These are phyloP conservation scores for Priceomyces haplophilus DNA, from an alignment of 805 yeast species.

Conservation along the genomic window DNA sequence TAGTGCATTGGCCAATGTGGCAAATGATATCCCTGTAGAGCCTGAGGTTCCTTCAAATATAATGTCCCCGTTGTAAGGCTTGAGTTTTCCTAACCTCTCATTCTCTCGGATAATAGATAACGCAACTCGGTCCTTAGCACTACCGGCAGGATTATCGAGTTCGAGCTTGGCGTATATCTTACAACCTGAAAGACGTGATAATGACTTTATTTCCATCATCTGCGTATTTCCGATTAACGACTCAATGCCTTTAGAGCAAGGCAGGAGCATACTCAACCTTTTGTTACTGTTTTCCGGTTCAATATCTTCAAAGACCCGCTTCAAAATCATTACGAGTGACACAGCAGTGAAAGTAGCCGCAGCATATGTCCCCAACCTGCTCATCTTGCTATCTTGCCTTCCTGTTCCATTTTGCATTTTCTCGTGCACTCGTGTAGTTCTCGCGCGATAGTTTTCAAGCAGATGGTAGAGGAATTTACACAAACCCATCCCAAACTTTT, in stretches of 20 bases:
- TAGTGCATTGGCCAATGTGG: slow-evolving; percentile 80
- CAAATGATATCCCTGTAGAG: slow-evolving; percentile 92
- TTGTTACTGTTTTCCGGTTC: neutral
- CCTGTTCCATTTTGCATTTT: neutral
- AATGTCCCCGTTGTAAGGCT: slow-evolving; percentile 61
- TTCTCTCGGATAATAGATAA: slow-evolving; percentile 72
- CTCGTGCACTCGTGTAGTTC: too few relatives aligned
- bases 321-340: slow-evolving; percentile 1
- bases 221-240: slow-evolving; percentile 92
- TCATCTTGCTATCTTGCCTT: neutral
- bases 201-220: slow-evolving; percentile 65
- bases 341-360: slow-evolving; percentile 5
- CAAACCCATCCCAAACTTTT: too few relatives aligned
- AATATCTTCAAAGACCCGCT: slow-evolving; percentile 1
- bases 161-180: slow-evolving; percentile 86
- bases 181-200: slow-evolving; percentile 72
- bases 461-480: too few relatives aligned
- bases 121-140: slow-evolving; percentile 94
- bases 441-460: too few relatives aligned
- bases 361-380: slow-evolving; percentile 1
- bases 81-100: slow-evolving; percentile 55
- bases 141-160: slow-evolving; percentile 86
- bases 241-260: slow-evolving; percentile 53
- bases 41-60: slow-evolving; percentile 96
- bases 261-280: slow-evolving; percentile 20